These are phyloP conservation scores for Pulicaria dysenterica DNA, from an alignment of 129 eudicot genomes.

Conservation along the genomic window DNA sequence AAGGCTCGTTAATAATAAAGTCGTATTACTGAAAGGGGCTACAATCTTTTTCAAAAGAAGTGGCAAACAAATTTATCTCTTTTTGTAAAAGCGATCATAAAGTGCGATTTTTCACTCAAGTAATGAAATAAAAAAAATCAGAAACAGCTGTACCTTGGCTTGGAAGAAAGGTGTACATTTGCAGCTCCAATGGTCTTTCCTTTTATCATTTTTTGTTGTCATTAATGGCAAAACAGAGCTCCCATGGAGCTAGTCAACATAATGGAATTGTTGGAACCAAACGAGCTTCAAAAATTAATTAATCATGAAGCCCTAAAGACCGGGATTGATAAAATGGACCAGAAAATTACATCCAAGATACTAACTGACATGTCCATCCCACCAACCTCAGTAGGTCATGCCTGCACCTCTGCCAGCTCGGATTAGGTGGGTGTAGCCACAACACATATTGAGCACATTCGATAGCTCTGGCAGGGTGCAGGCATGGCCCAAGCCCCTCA, in stretches of 20 bases:
- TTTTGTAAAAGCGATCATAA: background rate
- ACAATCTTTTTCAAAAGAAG: background rate
- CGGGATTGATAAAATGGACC: constrained; percentile 46
- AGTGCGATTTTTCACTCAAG: background rate
- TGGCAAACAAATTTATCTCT: background rate
- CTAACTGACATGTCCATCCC: constrained; percentile 33
- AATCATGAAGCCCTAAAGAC: constrained; percentile 52
- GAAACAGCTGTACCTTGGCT: constrained; percentile 40
- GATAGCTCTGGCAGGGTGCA: constrained; percentile 63
- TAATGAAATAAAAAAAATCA: background rate
- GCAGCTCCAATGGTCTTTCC: constrained; percentile 43
- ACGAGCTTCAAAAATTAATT: constrained; percentile 41
- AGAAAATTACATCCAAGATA: background rate
- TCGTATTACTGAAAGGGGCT: background rate
- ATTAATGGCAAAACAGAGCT: constrained; percentile 41
- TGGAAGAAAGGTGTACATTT: constrained; percentile 29
- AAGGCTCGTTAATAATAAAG: background rate
- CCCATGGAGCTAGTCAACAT: constrained; percentile 37
- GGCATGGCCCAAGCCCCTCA: constrained; percentile 98
- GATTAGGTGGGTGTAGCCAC: constrained; percentile 25
- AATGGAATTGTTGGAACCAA: constrained; percentile 31
- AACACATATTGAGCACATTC: constrained; percentile 14
- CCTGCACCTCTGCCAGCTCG: constrained; percentile 78
- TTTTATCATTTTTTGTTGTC: constrained; percentile 50
- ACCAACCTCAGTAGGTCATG: constrained; percentile 56